Conservation (phyloP, 352 stramenopile species). For the Phytophthora hibernalis region DNA sequence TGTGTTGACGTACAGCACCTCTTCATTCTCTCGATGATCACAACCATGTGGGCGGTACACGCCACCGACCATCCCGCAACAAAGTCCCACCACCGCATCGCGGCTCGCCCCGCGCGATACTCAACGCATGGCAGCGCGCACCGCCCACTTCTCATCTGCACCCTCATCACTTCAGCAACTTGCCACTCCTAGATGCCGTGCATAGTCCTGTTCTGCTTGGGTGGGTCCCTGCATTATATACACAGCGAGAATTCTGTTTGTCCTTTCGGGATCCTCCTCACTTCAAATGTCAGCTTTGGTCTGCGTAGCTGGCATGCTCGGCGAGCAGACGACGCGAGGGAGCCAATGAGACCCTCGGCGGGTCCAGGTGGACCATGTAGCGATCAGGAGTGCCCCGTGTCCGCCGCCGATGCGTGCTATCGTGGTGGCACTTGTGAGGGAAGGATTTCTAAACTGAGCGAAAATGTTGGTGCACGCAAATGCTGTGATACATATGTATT, state of each 20-base stretch:
- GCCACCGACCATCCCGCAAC: too few relatives aligned
- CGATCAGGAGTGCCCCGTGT: background rate
- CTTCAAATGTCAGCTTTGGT: background rate
- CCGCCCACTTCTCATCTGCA: too few relatives aligned
- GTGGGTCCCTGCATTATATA: background rate
- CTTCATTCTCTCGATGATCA: too few relatives aligned
- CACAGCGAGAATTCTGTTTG: background rate
- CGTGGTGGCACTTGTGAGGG: background rate
- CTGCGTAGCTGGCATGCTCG: background rate
- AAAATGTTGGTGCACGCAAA: background rate
- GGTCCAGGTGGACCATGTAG: background rate
- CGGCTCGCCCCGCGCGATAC: too few relatives aligned
- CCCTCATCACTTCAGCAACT: background rate
- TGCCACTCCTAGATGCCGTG: too few relatives aligned
- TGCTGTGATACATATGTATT: background rate
- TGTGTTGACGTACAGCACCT: too few relatives aligned
- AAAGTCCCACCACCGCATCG: too few relatives aligned
- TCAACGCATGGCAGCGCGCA: too few relatives aligned
- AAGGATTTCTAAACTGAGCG: background rate
- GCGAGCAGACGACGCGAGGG: too few relatives aligned
- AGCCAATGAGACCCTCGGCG: background rate
- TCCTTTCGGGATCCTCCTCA: background rate
- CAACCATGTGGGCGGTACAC: too few relatives aligned
- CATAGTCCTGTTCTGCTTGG: too few relatives aligned
- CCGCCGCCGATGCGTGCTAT: background rate